These are phyloP conservation scores for Dactylella cylindrospora DNA, from an alignment of 2,329 filamentous ascomycete genomes.

Conservation along the genomic window DNA sequence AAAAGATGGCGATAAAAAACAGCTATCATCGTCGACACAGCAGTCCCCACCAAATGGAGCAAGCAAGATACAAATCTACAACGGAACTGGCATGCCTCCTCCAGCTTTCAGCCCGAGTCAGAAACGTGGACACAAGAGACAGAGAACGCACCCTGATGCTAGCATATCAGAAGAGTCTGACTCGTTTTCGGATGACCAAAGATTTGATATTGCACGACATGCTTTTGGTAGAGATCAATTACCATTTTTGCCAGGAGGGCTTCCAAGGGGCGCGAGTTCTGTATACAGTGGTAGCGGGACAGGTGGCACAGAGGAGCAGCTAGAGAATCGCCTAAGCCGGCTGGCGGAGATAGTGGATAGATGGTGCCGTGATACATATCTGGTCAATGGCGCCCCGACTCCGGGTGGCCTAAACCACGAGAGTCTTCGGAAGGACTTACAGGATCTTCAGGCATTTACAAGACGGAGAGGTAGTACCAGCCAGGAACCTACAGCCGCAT, in stretches of 20 bases:
- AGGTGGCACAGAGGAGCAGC: conserved; percentile 30
- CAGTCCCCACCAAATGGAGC: conserved; percentile 23
- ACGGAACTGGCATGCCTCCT: conserved; percentile 32
- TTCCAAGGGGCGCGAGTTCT: conserved; percentile 19
- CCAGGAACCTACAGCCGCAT: conserved; percentile 23
- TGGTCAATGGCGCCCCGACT: conserved; percentile 20
- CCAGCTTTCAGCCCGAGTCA: conserved; percentile 29
- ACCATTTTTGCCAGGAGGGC: conserved; percentile 22
- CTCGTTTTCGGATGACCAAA: conserved; percentile 44
- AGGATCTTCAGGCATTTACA: conserved; percentile 38
- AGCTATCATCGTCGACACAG: conserved; percentile 8
- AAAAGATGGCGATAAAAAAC: conserved; percentile 28
- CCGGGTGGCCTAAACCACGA: conserved; percentile 24
- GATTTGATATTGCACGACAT: conserved; percentile 32
- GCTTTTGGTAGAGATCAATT: conserved; percentile 35
- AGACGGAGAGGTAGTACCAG: conserved; percentile 29
- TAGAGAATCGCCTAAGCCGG: conserved; percentile 46
- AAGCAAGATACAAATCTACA: conserved; percentile 4
- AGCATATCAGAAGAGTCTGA: conserved; percentile 43
- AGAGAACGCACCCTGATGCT: conserved; percentile 41
- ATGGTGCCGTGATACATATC: conserved; percentile 48
- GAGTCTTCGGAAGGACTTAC: conserved; percentile 33
- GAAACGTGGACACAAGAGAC: conserved; percentile 42
- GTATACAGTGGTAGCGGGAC: conserved; percentile 1
- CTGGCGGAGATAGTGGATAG: conserved; percentile 48